These are phyloP conservation scores for Solanum arcanum DNA, from an alignment of 257 asterid genomes.

Conservation along the genomic window DNA sequence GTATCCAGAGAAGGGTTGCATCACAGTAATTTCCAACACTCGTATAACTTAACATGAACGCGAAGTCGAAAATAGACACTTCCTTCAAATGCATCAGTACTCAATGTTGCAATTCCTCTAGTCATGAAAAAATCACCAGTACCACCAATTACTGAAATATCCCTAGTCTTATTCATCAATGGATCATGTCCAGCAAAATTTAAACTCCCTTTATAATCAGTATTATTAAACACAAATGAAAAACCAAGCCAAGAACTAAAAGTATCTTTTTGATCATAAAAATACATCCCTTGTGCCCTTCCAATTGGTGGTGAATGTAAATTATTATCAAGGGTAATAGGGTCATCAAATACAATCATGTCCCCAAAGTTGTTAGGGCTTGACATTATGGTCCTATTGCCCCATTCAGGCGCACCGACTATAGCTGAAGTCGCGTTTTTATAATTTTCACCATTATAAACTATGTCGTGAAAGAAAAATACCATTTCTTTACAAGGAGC, in stretches of 20 bases:
- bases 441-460: constrained; percentile 27
- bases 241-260: constrained; percentile 40
- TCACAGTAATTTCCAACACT: constrained; percentile 18
- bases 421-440: constrained; percentile 27
- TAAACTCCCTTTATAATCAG: constrained; percentile 22
- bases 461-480: constrained; percentile 28
- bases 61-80: constrained; percentile 26
- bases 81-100: constrained; percentile 34
- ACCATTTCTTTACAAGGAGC: constrained; percentile 17
- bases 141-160: constrained; percentile 38
- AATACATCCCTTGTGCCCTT: constrained; percentile 42
- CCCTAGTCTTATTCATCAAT: constrained; percentile 28
- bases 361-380: constrained; percentile 25
- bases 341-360: constrained; percentile 35
- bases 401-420: constrained; percentile 26
- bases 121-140: constrained; percentile 37
- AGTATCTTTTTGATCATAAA: constrained; percentile 20
- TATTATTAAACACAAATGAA: constrained; percentile 23
- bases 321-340: constrained; percentile 29
- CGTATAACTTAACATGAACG: constrained; percentile 29
- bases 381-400: constrained; percentile 15
- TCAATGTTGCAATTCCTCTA: constrained; percentile 32
- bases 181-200: constrained; percentile 39
- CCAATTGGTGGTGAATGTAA: constrained; percentile 30
- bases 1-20: accelerated